A percentile compares a stretch with the other conserved stretches of the same genome.
Conservation (phyloP, 257 asterid species). For the Solanum tacnaense region DNA sequence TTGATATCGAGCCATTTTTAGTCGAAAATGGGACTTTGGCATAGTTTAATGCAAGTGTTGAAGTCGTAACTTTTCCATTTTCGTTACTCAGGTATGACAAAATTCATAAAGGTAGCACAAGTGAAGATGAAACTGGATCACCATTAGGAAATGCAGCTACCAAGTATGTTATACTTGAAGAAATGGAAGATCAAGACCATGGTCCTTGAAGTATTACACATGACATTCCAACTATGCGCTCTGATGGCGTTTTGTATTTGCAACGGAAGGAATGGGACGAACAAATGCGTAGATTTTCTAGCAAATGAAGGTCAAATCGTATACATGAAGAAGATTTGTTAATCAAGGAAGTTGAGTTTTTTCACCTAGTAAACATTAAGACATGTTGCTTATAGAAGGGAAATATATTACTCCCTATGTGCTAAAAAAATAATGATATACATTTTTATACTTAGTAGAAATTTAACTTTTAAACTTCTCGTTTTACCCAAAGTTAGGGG, state of each 20-base stretch:
- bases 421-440: neutral
- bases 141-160: slow-evolving; percentile 22
- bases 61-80: neutral
- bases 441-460: neutral
- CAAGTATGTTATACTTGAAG: slow-evolving; percentile 73
- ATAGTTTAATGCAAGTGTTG: neutral
- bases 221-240: neutral
- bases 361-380: neutral
- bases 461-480: neutral
- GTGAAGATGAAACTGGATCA: slow-evolving; percentile 19
- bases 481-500: neutral
- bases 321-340: neutral
- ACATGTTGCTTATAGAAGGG: neutral
- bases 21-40: neutral
- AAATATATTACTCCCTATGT: too few species aligned
- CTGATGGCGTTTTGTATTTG: neutral
- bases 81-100: slow-evolving; percentile 40
- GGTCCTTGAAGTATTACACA: slow-evolving; percentile 16
- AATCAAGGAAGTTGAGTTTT: neutral
- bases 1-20: neutral
- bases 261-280: neutral
- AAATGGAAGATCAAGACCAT: slow-evolving; percentile 63
- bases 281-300: neutral
- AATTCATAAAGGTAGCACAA: slow-evolving; percentile 47
- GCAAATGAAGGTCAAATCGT: neutral